Evolutionary conservation across 2,329 filamentous ascomycete species (phyloP), one percentile per base, ranked within the genome.

Genomic region (Ceratocystis harringtonii): DNA sequence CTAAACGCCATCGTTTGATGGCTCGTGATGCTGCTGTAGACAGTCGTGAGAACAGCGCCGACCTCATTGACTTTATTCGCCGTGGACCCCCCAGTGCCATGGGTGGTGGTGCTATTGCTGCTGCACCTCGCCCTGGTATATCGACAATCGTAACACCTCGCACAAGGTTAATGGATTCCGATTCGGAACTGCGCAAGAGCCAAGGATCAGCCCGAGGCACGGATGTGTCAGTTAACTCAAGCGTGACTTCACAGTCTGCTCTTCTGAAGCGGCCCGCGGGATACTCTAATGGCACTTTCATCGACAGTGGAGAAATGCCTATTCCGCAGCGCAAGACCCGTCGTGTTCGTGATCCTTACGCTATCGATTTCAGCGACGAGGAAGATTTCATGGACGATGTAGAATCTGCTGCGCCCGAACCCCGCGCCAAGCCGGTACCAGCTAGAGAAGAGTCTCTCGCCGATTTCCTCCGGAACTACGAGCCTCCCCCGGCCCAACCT

Each of bases 1-100:
- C 75, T 64, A 79, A 73, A 68, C 78, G 81, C 66, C 78, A 77
- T 60, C 83, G 82, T 67, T 80, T 88, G 61, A 82, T 88, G 74
- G 85, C 92, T 66, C 87, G 90, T 61, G 86, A 90, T 68, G 84
- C 89, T 45, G 79, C 81, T 52, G 80, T 84, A 17, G 80, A 85
- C 62, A 78, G 77, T 66, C 80, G 79, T 63, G 84, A 84, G 62
- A 86, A 86, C 69, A 95, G 86, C 66, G 88, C 89, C 12, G 94
- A 96, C 68, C 78, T 99, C 66, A 96, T 96, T 69, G 92, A 97
- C 73, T 97, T 99, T 74, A 95, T 99, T 69, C 86, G 92, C 58
- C 86, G 90, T 72, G 92, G 92, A 0, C 91, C 91, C 2, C 87
- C 89, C 0, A 81, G 77, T 68, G 73, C 77, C 57, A 80, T 80